Base-by-base conservation (phyloP, 345 rosid genomes). In the Cardamine occulta region DNA sequence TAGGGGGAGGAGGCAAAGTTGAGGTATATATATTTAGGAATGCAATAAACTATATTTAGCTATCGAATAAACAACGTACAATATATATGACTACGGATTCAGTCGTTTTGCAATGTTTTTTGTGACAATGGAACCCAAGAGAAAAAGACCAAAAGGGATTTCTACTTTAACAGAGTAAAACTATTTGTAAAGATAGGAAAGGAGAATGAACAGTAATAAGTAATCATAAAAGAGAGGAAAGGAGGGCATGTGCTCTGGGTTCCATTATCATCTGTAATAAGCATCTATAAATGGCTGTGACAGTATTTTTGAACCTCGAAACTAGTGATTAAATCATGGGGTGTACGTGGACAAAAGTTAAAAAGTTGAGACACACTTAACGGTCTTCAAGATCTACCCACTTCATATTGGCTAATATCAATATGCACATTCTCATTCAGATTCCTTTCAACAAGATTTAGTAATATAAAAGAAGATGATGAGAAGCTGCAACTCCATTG, bases 161-260 rank as follows among this genome's bases (percentile, higher is more conserved):
- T 55, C 47, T 54, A 54, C 56, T 40, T 68, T 63, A 26, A 73
- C 55, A 19, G 7, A 60, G 42, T 53, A 34, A 67, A 21, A 52
- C 39, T 37, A 54, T 26, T 12, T 24, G 63, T 58, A 56, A 40
- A 70, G 52, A 40, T 5, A 15, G 24, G n/a, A 14, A 21, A 26
- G 5, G 24, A n/a, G 53, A 28, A 15, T 26, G 23, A 32, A 23
- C 2, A 44, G 74, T 57, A 42, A 42, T 13, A 40, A 54, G 40
- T 54, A 26, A 44, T 56, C 17, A 56, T 47, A 39, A 67, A 18
- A 52, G 59, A 47, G 26, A 29, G 57, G 42, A 9, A 73, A 12
- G 31, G 29, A 52, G 40, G 58, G 64, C 80, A 63, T 70, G 75
- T 76, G 80, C 80, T 54, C 42, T 69, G 49, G 40, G 42, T 55